Conservation (phyloP, 176 grass and related monocot genomes). For the Elymus sibiricus region DNA sequence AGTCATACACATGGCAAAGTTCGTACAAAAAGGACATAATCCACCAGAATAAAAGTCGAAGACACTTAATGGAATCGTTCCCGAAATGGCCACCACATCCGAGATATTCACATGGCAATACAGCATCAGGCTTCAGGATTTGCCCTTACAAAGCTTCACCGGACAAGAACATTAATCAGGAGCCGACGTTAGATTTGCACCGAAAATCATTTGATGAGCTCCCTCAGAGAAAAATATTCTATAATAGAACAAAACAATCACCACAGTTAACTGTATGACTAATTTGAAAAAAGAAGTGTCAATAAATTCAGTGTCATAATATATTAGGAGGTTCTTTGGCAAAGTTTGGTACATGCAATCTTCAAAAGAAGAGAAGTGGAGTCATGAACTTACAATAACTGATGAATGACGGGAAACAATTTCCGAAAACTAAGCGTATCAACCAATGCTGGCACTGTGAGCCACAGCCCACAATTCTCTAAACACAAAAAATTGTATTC, state of each 20-base stretch:
- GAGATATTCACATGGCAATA: background rate
- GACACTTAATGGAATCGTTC: background rate
- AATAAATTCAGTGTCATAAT: slow-evolving; percentile 46
- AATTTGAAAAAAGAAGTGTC: background rate
- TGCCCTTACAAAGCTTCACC: background rate
- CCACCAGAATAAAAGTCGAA: background rate
- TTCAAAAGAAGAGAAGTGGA: slow-evolving; percentile 33
- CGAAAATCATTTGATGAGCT: background rate
- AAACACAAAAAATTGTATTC: slow-evolving; percentile 43
- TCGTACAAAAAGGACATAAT: background rate
- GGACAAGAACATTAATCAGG: background rate
- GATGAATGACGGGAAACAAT: slow-evolving; percentile 35
- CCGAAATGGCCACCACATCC: background rate
- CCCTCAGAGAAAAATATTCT: background rate
- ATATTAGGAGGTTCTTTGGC: slow-evolving; percentile 39
- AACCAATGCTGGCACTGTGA: slow-evolving; percentile 47
- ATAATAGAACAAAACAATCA: background rate
- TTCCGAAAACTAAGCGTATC: slow-evolving; percentile 47
- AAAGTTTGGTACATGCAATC: slow-evolving; percentile 45
- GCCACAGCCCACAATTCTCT: slow-evolving; percentile 45
- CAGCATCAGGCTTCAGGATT: background rate
- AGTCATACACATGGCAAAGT: background rate
- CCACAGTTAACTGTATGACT: background rate
- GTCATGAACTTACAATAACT: slow-evolving; percentile 39
- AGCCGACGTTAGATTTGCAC: background rate